Percentiles rank a stretch among this genome's conserved stretches.
phyloP scores from a whole-genome alignment of 1,139 yeast genomes.

The Yamadazyma kanchanaburiensis region DNA sequence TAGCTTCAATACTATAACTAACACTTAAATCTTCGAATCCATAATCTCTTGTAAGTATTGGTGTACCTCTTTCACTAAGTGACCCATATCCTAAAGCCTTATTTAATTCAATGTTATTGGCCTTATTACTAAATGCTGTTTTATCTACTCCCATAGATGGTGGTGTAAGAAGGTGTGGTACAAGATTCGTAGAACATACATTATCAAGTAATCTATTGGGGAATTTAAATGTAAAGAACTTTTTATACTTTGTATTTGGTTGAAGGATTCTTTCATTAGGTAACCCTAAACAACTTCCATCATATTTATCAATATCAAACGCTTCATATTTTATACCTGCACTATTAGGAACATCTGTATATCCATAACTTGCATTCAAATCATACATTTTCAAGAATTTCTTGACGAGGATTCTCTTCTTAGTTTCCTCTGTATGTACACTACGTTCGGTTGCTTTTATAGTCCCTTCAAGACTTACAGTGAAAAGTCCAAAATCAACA shows the following conservation, averaged over 20 bases:
- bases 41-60: constrained; percentile 40
- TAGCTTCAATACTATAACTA: constrained; percentile 42
- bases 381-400: constrained; percentile 48
- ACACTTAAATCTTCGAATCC: constrained; percentile 41
- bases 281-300: constrained; percentile 51
- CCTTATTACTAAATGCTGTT: constrained; percentile 35
- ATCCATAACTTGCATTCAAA: constrained; percentile 44
- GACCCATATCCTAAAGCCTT: constrained; percentile 47
- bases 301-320: constrained; percentile 40
- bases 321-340: constrained; percentile 51
- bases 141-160: constrained; percentile 63
- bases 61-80: constrained; percentile 39
- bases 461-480: constrained; percentile 47
- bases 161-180: constrained; percentile 57
- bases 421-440: constrained; percentile 15
- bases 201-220: constrained; percentile 58
- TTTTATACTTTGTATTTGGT: constrained; percentile 55
- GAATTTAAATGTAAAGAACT: constrained; percentile 61
- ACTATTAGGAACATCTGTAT: constrained; percentile 40
- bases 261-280: constrained; percentile 47
- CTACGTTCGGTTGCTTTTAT: constrained; percentile 30
- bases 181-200: constrained; percentile 50
- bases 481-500: constrained; percentile 42
- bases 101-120: constrained; percentile 33
- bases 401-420: constrained; percentile 34